A percentile compares a stretch with the other conserved stretches of the same genome.
phyloP scores from a whole-genome alignment of 2,329 filamentous ascomycete species.

The Xylariaceae sp. region DNA sequence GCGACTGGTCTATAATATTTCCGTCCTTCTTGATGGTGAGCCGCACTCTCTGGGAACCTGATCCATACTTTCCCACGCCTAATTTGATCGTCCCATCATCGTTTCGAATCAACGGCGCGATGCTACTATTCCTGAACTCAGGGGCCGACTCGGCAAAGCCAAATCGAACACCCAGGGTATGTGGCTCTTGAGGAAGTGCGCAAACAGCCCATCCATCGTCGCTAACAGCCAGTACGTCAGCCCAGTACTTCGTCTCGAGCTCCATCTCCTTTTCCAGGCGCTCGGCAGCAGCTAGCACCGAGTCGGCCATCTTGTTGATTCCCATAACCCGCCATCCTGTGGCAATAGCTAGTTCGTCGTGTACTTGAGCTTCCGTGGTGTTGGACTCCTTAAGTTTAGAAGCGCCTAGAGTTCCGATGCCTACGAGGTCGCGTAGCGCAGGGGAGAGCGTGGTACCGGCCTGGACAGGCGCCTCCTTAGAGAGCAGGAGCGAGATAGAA shows the following conservation, averaged over 20 bases:
- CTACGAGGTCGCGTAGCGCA: slow-evolving; percentile 63
- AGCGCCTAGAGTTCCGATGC: slow-evolving; percentile 67
- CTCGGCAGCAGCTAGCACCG: slow-evolving; percentile 64
- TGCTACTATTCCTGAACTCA: slow-evolving; percentile 62
- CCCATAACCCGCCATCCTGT: slow-evolving; percentile 74
- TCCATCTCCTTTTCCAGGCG: slow-evolving; percentile 72
- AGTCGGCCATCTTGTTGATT: slow-evolving; percentile 68
- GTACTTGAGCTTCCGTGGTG: slow-evolving; percentile 48
- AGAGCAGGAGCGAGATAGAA: slow-evolving; percentile 75
- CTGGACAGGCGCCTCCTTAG: slow-evolving; percentile 70
- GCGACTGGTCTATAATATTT: slow-evolving; percentile 52
- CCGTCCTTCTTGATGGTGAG: slow-evolving; percentile 59
- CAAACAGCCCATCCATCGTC: slow-evolving; percentile 84
- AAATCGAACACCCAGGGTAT: slow-evolving; percentile 78
- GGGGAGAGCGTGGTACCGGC: slow-evolving; percentile 66
- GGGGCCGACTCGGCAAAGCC: slow-evolving; percentile 72
- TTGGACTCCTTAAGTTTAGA: slow-evolving; percentile 60
- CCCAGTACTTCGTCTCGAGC: slow-evolving; percentile 83
- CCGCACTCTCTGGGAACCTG: slow-evolving; percentile 56
- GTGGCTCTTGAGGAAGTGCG: slow-evolving; percentile 64
- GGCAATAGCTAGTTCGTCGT: slow-evolving; percentile 53
- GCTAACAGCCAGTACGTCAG: slow-evolving; percentile 73
- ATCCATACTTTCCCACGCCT: slow-evolving; percentile 54
- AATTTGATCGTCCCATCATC: slow-evolving; percentile 71
- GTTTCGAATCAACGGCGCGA: slow-evolving; percentile 71